Conservation (phyloP, 1,284 basidiomycete genomes). For the Pyrrhoderma lamaoense region DNA sequence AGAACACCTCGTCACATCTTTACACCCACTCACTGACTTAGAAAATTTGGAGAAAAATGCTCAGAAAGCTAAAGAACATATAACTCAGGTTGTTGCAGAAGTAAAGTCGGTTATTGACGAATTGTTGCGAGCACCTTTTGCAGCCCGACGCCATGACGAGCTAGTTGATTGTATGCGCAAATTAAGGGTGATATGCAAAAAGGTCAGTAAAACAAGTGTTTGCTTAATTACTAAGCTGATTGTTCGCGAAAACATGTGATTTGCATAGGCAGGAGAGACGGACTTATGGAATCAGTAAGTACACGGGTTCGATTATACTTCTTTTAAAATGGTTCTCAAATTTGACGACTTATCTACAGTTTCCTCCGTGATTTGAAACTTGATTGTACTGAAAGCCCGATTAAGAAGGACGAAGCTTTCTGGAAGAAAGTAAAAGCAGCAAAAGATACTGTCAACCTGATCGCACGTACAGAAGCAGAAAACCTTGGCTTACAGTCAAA, state of each 20-base stretch:
- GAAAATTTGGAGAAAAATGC: conserved; percentile 57
- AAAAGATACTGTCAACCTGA: conserved; percentile 51
- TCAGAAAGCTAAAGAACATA: conserved; percentile 42
- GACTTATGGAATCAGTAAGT: too few species aligned
- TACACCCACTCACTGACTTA: conserved; percentile 73
- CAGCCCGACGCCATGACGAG: conserved; percentile 54
- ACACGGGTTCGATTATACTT: too few species aligned
- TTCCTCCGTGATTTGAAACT: conserved; percentile 52
- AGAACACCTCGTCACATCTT: conserved; percentile 66
- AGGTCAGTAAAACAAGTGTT: conserved; percentile 36
- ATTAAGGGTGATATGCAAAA: conserved; percentile 58
- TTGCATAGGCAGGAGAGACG: too few species aligned
- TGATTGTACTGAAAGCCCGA: conserved; percentile 37
- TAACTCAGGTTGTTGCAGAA: conserved; percentile 78
- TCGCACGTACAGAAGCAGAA: conserved; percentile 55
- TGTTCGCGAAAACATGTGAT: too few species aligned
- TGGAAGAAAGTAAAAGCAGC: conserved; percentile 50
- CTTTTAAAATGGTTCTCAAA: too few species aligned
- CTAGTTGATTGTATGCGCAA: conserved; percentile 65
- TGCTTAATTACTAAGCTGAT: too few species aligned
- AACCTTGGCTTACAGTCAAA: conserved; percentile 46
- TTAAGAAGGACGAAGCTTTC: conserved; percentile 55
- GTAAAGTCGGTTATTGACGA: conserved; percentile 64
- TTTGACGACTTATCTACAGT: conserved; percentile 28
- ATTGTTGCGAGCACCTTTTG: conserved; percentile 63